These are phyloP conservation scores for Zygotorulaspora florentina DNA, from an alignment of 805 yeast species.

Conservation along the genomic window DNA sequence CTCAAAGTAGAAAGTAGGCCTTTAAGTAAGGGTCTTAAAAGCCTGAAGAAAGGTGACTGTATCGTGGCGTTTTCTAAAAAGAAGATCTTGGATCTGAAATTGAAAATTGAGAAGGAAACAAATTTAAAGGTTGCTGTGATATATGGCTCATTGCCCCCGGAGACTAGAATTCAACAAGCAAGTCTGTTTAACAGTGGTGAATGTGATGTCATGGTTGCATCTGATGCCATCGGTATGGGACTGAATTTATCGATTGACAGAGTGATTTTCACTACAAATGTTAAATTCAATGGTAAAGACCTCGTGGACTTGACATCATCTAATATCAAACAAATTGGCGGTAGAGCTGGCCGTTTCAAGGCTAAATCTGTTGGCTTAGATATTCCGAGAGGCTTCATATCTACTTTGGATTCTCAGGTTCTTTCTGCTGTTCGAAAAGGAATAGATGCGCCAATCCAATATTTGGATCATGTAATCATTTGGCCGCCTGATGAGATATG, in stretches of 20 bases:
- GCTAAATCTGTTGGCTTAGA: constrained; percentile 8
- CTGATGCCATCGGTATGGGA: constrained; percentile 99
- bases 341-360: constrained; percentile 86
- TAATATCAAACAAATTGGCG: constrained; percentile 86
- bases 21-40: constrained; percentile 26
- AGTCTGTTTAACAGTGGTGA: constrained; percentile 70
- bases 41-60: constrained; percentile 68
- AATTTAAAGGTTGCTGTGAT: constrained; percentile 75
- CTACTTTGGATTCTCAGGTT: constrained; percentile 46
- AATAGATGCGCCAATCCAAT: constrained; percentile 49
- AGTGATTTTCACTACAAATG: constrained; percentile 63
- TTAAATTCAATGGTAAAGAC: constrained; percentile 66
- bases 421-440: constrained; percentile 43
- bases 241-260: constrained; percentile 79
- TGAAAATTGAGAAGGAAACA: constrained; percentile 61
- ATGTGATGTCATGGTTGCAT: constrained; percentile 82
- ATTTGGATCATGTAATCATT: constrained; percentile 57
- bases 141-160: constrained; percentile 95
- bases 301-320: constrained; percentile 52
- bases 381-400: constrained; percentile 45
- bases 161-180: constrained; percentile 84
- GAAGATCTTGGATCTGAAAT: constrained; percentile 63
- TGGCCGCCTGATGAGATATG: constrained; percentile 80
- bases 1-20: constrained; percentile 50
- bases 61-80: constrained; percentile 80